Base-by-base conservation (phyloP, 805 yeast species). In the Tetrapisispora nanseiensis region DNA sequence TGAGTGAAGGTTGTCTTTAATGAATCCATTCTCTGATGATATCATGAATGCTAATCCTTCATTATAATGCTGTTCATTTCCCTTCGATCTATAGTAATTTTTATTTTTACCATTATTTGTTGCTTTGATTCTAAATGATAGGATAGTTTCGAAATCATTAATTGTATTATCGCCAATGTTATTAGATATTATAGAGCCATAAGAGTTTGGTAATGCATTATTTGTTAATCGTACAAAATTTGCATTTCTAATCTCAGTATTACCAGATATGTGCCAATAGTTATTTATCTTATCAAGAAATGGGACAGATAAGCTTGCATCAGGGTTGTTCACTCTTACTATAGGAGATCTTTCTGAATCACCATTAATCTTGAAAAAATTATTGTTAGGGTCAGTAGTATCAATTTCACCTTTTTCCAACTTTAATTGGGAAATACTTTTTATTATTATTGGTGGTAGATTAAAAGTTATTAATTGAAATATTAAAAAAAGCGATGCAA, bases 151-250 rank as follows among this genome's bases (percentile, higher is more conserved):
- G 40, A 58, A 58, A 44, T 59, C 58, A 49, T 58, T 52, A 18
- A 59, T 55, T n/a, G 44, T 49, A 43, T 57, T 58, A 41, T 59
- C 64, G 19, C 64, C 64, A 27, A 57, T 43, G 3, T 62, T 63
- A 43, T 58, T 59, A 16, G 64, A 59, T 19, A 59, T 44, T 16
- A 59, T 36, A 8, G 50, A 29, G 15, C 64, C 64, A 29, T 50
- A 43, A 7, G 42, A 41, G 18, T 50, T 45, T 7, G 46, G 40
- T 8, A 45, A 39, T 15, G 51, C 53, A 16, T 42, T 41, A 20
- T 45, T 47, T 1, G 59, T 52, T 19, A 59, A 46, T 36, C 50
- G 47, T 6, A 59, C 46, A 27, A 41, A 46, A n/a, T 48, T 54
- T n/a, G 41, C 23, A 42, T 59, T 59, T 15, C 61, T 50, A 15